Percentiles rank a stretch among this genome's conserved stretches.
phyloP scores from a whole-genome alignment of 306 rosid species.

The Citrullus colocynthis region DNA sequence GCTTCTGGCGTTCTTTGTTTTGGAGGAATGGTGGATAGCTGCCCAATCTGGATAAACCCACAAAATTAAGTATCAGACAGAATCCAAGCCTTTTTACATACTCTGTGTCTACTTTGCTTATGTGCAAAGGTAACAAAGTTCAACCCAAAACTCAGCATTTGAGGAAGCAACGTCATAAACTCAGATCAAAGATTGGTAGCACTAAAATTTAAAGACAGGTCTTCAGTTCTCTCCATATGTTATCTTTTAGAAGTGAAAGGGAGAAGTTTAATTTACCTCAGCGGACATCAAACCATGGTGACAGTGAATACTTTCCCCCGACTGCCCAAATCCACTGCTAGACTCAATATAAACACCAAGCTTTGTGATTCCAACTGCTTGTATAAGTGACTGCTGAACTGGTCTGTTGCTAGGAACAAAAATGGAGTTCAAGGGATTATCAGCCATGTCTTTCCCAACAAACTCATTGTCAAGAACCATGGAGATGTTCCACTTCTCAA shows the following conservation, averaged over 20 bases:
- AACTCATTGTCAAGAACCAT: slow-evolving; percentile 43
- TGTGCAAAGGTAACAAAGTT: not conserved
- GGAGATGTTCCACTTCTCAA: slow-evolving; percentile 50
- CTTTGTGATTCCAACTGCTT: slow-evolving; percentile 87
- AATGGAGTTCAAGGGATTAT: slow-evolving; percentile 90
- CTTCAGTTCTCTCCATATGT: not conserved
- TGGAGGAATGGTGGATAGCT: slow-evolving; percentile 85
- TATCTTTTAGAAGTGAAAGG: not conserved
- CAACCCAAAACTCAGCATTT: not conserved
- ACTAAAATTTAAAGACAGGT: not conserved
- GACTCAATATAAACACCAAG: slow-evolving; percentile 80
- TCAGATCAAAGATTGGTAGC: not conserved
- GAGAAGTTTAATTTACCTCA: slow-evolving; percentile 42
- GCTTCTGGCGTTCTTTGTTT: slow-evolving; percentile 73
- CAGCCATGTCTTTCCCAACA: slow-evolving; percentile 90
- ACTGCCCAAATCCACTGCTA: slow-evolving; percentile 87
- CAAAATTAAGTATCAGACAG: not conserved
- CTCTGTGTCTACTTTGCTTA: not conserved
- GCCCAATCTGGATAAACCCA: slow-evolving; percentile 59
- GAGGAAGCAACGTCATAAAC: not conserved
- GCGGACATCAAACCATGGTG: slow-evolving; percentile 94
- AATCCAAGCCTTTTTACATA: not conserved
- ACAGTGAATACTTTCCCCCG: slow-evolving; percentile 68
- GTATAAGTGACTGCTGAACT: slow-evolving; percentile 53
- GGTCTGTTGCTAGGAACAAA: slow-evolving; percentile 56